Evolutionary conservation across 176 grass and related monocot species (phyloP).

Genomic region (Areca catechu): DNA sequence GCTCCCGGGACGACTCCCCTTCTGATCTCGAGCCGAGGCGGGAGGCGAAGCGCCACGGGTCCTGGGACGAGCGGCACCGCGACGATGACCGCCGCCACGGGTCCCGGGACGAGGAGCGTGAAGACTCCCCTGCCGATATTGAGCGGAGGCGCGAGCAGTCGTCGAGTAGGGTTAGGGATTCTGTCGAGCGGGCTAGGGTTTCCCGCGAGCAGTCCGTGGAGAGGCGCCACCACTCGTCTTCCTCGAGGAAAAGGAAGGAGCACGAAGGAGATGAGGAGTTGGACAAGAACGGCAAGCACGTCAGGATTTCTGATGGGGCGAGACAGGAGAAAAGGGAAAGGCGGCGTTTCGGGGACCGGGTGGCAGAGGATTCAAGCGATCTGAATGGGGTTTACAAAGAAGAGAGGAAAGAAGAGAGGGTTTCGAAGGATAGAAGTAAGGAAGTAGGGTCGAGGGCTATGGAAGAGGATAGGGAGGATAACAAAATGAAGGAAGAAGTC

Average conservation of each 20-base stretch:
- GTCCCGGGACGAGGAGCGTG: no score
- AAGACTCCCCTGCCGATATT: no score
- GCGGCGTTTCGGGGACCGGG: constrained; percentile 14
- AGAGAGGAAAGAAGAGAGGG: constrained; percentile 7
- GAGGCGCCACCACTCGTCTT: constrained; percentile 11
- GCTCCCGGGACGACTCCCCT: constrained; percentile 8
- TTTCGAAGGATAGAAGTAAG: not conserved
- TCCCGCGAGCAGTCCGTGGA: constrained; percentile 25
- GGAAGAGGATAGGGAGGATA: constrained; percentile 3
- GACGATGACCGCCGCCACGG: no score
- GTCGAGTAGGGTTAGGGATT: constrained; percentile 41
- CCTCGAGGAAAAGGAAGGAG: constrained; percentile 40
- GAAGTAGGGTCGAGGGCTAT: not conserved
- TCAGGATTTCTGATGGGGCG: constrained; percentile 10
- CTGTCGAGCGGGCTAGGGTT: constrained; percentile 23
- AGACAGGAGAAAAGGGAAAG: constrained; percentile 15
- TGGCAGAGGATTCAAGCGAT: not conserved
- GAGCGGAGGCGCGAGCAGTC: constrained; percentile 11
- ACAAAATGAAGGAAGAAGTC: not conserved
- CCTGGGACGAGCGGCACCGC: no score
- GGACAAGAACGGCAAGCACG: constrained; percentile 18
- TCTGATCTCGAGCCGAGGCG: constrained; percentile 25
- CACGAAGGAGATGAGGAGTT: constrained; percentile 16
- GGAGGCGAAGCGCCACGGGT: no score
- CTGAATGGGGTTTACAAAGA: constrained; percentile 8